Percentiles rank a stretch among this genome's conserved stretches.
phyloP scores from a whole-genome alignment of 306 rosid genomes.

The Rosa rugosa region DNA sequence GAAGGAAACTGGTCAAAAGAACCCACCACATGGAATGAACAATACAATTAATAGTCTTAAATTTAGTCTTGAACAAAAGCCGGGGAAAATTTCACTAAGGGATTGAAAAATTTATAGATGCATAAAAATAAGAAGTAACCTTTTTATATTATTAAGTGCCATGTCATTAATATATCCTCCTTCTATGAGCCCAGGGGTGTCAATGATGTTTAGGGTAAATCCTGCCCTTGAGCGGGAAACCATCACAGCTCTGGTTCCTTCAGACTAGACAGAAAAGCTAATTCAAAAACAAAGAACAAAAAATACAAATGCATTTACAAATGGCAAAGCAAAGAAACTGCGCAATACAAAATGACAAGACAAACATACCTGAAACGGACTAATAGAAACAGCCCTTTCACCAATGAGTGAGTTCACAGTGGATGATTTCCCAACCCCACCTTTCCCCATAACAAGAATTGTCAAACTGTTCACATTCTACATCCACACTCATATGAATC shows the following conservation, averaged over 20 bases:
- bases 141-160: constrained; percentile 76
- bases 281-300: constrained; percentile 1
- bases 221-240: constrained; percentile 84
- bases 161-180: constrained; percentile 85
- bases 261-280: constrained; percentile 49
- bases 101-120: background rate
- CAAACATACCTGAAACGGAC: constrained; percentile 80
- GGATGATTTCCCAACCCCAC: constrained; percentile 97
- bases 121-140: constrained; percentile 33
- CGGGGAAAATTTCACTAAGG: background rate
- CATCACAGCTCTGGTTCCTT: constrained; percentile 85
- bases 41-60: background rate
- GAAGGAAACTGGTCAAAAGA: constrained; percentile 64
- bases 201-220: constrained; percentile 82
- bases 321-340: background rate
- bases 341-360: constrained; percentile 7
- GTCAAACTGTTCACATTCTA: constrained; percentile 88
- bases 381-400: constrained; percentile 80
- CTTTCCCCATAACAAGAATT: constrained; percentile 95
- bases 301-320: constrained; percentile 13
- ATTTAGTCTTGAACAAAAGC: constrained; percentile 5
- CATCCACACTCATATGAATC: constrained; percentile 16
- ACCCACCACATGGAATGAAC: background rate
- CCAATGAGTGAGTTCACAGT: constrained; percentile 89
- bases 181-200: constrained; percentile 98